Base-by-base conservation (phyloP, 73 alveolate genomes). In the Uronychia setigera region DNA sequence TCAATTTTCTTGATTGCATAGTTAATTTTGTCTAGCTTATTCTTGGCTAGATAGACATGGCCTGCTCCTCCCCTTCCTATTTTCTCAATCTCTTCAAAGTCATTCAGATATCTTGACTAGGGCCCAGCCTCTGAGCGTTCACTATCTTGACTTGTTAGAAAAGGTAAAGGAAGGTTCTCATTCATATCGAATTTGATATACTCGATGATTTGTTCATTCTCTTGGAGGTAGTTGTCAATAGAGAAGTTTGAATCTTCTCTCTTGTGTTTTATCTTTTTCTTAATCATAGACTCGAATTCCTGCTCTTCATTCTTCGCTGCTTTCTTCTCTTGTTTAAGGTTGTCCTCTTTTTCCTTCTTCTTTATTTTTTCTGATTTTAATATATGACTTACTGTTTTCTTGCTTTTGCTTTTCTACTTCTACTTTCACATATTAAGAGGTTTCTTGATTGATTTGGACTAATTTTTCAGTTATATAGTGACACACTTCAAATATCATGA, bases 61-160 rank as follows among this genome's bases (percentile, higher is more conserved):
- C 97, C 97, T 32, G 88, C 91, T 0, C 97, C 97, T 0, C 97
- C 97, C 79, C 91, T 89, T 26, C 97, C 97, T 1, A 92, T 84
- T 58, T 83, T 83, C 35, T 77, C 86, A 1, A 92, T 31, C 58
- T 92, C 93, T 30, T 87, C 92, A 75, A 92, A 92, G 78, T 92
- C 94, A 33, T 79, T 59, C 78, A 79, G 57, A 79, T 88, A 92
- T 76, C 97, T 83, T 1, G 90, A 74, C 32, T 67, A 30, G 34
- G 5, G 34, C 32, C 32, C 30, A 26, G 13, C 74, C 26, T 13
- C 84, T 33, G 84, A 31, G 28, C 75, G 13, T 1, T 9, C 29
- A 78, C 32, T 78, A 26, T 9, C 67, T 78, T 28, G 30, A 75
- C 28, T 0, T 32, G 32, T 78, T 25, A 32, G 29, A 78, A 79